These are phyloP conservation scores for Ganoderma resinaceum DNA, from an alignment of 1,284 basidiomycete genomes.

Conservation along the genomic window DNA sequence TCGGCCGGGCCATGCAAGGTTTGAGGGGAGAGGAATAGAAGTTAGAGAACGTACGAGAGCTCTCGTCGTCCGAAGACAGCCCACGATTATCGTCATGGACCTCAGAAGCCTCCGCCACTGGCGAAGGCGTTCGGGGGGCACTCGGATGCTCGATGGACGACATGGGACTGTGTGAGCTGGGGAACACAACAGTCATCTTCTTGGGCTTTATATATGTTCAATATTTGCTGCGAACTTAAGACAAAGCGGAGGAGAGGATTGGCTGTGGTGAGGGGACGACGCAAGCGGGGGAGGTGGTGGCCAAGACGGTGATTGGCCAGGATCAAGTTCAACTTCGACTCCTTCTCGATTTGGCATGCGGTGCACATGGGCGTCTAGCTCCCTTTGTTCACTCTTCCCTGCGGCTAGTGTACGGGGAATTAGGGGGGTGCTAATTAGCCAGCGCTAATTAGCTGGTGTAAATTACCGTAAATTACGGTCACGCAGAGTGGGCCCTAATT, in stretches of 20 bases:
- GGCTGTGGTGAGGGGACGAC: too few species aligned
- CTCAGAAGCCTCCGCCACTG: conserved; percentile 3
- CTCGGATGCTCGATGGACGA: conserved; percentile 9
- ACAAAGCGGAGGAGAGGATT: not conserved
- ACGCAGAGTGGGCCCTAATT: too few species aligned
- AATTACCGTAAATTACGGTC: too few species aligned
- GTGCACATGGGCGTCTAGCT: too few species aligned
- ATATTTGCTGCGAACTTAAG: conserved; percentile 64
- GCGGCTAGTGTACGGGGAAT: too few species aligned
- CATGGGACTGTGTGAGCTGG: conserved; percentile 19
- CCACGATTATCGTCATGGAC: not conserved
- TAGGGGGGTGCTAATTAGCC: too few species aligned
- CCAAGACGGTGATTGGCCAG: too few species aligned
- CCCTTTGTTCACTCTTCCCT: too few species aligned
- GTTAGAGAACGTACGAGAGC: conserved; percentile 1
- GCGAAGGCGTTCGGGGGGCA: conserved; percentile 5
- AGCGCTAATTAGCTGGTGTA: too few species aligned
- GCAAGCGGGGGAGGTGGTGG: too few species aligned
- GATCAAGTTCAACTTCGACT: too few species aligned
- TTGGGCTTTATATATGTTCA: not conserved
- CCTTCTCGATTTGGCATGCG: too few species aligned
- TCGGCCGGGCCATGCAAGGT: not conserved
- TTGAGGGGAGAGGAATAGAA: not conserved
- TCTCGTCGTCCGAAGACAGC: not conserved
- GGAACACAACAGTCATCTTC: conserved; percentile 9